Conservation (phyloP, 2,329 filamentous ascomycete genomes). For the Dendryphion nanum region DNA sequence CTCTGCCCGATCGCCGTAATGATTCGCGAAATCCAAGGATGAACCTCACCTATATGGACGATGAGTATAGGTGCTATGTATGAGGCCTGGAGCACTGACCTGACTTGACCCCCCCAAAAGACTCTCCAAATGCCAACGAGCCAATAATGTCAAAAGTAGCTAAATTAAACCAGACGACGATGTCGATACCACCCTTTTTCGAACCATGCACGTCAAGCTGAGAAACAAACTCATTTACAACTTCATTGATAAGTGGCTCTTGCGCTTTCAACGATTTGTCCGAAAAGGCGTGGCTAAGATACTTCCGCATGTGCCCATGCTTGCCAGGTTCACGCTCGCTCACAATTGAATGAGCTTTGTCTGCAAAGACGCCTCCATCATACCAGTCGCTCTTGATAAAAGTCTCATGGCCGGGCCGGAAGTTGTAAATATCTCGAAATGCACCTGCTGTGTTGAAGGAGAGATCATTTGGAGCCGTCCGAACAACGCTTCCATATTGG, state of each 20-base stretch:
- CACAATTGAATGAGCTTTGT: constrained; percentile 5
- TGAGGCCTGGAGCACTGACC: constrained; percentile 10
- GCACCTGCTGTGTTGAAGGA: constrained; percentile 41
- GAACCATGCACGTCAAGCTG: constrained; percentile 6
- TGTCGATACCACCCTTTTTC: constrained; percentile 4
- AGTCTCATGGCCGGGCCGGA: constrained; percentile 5
- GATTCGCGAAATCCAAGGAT: no score
- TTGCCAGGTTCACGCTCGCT: constrained; percentile 4
- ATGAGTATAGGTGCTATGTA: no score
- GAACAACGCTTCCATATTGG: constrained; percentile 44
- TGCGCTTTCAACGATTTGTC: constrained; percentile 41
- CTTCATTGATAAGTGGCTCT: constrained; percentile 32
- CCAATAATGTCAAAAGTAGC: constrained; percentile 30
- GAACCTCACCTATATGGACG: no score
- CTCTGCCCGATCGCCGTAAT: no score
- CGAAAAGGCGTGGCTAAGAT: constrained; percentile 42
- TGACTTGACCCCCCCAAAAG: constrained; percentile 30
- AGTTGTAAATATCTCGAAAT: constrained; percentile 43
- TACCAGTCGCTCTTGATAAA: constrained; percentile 14
- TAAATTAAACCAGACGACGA: constrained; percentile 12
- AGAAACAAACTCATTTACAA: constrained; percentile 38
- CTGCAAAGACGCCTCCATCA: neutral
- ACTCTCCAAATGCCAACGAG: constrained; percentile 52
- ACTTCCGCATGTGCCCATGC: constrained; percentile 20
- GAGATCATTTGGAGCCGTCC: constrained; percentile 48